Percentiles rank a stretch among this genome's conserved stretches.
phyloP scores from a whole-genome alignment of 108 stramenopile genomes.

The Skeletonema costatum region DNA sequence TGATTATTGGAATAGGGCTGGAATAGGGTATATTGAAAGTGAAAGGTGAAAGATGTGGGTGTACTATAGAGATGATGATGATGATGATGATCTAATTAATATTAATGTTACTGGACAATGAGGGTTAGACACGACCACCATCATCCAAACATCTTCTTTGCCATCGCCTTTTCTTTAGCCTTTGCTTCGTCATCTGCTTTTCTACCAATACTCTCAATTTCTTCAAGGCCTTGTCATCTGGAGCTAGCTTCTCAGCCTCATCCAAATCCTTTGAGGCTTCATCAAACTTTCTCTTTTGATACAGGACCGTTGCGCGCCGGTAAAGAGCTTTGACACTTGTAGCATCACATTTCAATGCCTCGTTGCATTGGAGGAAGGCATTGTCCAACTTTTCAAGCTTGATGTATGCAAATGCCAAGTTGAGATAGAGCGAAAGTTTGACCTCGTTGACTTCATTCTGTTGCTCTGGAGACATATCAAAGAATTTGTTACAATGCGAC shows the following conservation, averaged over 20 bases:
- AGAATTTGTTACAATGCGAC: conserved; percentile 57
- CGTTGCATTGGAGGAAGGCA: conserved; percentile 51
- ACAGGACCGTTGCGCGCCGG: conserved; percentile 55
- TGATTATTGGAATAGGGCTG: too few relatives aligned
- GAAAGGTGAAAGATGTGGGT: too few relatives aligned
- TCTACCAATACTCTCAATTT: conserved; percentile 49
- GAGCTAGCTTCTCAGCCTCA: conserved; percentile 44
- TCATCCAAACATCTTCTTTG: conserved; percentile 60
- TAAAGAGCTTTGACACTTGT: conserved; percentile 55
- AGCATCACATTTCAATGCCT: conserved; percentile 51
- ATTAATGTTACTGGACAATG: too few relatives aligned
- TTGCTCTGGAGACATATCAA: conserved; percentile 57
- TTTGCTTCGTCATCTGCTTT: conserved; percentile 52
- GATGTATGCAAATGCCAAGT: conserved; percentile 54
- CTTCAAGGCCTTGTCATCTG: conserved; percentile 60
- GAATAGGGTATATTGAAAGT: too few relatives aligned
- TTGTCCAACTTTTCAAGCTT: conserved; percentile 60
- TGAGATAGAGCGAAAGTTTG: conserved; percentile 53
- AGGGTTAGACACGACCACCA: too few relatives aligned
- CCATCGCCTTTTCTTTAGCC: conserved; percentile 63
- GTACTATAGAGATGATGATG: too few relatives aligned
- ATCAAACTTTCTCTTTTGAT: conserved; percentile 59
- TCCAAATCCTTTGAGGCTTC: conserved; percentile 52
- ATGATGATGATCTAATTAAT: too few relatives aligned
- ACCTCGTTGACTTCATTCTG: conserved; percentile 52